Conservation (phyloP, 345 rosid genomes). For the Boechera divaricarpa region DNA sequence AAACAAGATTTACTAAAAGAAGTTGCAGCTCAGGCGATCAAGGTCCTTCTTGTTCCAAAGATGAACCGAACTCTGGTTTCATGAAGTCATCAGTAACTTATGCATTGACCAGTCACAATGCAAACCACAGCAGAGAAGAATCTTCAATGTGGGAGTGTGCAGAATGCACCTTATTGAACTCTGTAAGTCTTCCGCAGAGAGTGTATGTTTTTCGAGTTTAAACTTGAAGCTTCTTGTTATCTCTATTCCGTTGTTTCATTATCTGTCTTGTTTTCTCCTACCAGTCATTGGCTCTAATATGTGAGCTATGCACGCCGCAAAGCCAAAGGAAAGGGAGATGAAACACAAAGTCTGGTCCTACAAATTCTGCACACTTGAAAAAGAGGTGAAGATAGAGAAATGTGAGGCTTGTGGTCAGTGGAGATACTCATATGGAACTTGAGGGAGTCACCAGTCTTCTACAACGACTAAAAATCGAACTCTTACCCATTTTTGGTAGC, state of each 20-base stretch:
- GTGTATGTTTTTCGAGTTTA: background rate
- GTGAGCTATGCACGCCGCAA: conserved; percentile 63
- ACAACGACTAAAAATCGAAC: background rate
- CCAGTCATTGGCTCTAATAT: conserved; percentile 75
- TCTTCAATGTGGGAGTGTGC: conserved; percentile 71
- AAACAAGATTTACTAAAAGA: conserved; percentile 51
- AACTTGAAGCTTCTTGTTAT: conserved; percentile 13
- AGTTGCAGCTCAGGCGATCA: conserved; percentile 39
- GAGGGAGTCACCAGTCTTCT: conserved; percentile 34
- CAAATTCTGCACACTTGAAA: conserved; percentile 79
- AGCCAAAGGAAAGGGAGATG: conserved; percentile 54
- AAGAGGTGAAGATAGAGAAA: conserved; percentile 61
- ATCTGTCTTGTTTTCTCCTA: background rate
- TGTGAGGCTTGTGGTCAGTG: conserved; percentile 86
- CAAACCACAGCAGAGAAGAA: conserved; percentile 45
- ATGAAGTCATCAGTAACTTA: conserved; percentile 31
- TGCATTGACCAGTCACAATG: conserved; percentile 30
- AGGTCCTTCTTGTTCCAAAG: conserved; percentile 29
- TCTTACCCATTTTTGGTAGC: conserved; percentile 11
- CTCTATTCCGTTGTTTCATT: background rate
- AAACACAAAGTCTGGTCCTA: conserved; percentile 68
- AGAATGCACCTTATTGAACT: conserved; percentile 77
- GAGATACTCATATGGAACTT: conserved; percentile 84
- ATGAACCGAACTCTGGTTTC: conserved; percentile 29
- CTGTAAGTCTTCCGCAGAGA: conserved; percentile 54